Evolutionary conservation across 352 stramenopile genomes (phyloP).

Genomic region (Aphanomyces astaci): DNA sequence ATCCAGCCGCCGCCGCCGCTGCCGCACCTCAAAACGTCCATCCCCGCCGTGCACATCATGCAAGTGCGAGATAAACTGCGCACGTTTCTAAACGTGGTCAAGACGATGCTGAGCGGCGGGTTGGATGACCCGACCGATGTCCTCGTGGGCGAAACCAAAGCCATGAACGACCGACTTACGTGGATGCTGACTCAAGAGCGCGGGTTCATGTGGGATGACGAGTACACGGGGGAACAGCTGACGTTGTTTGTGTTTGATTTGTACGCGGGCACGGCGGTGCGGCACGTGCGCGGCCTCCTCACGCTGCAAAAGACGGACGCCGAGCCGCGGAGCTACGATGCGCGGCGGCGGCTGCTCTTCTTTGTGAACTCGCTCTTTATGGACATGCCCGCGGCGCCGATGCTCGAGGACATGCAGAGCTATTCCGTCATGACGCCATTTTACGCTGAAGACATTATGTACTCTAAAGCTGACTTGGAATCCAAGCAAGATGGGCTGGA

Average conservation of each 20-base stretch:
- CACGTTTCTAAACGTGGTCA: slow-evolving; percentile 89
- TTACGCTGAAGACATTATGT: slow-evolving; percentile 97
- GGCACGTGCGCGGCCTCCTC: slow-evolving; percentile 90
- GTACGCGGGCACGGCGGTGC: slow-evolving; percentile 69
- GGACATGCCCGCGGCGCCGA: slow-evolving; percentile 96
- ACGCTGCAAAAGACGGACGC: slow-evolving; percentile 96
- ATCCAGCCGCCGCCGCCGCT: slow-evolving; percentile 49
- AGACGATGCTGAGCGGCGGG: slow-evolving; percentile 61
- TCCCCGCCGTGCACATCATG: slow-evolving; percentile 72
- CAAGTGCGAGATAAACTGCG: slow-evolving; percentile 94
- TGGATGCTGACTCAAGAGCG: slow-evolving; percentile 95
- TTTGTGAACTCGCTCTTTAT: slow-evolving; percentile 99
- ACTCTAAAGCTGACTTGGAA: slow-evolving; percentile 94
- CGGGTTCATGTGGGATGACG: slow-evolving; percentile 98
- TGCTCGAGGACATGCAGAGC: slow-evolving; percentile 97
- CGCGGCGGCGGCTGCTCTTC: slow-evolving; percentile 92
- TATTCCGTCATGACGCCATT: slow-evolving; percentile 99
- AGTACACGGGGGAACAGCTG: slow-evolving; percentile 94
- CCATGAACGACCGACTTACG: slow-evolving; percentile 91
- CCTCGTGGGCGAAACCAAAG: slow-evolving; percentile 78
- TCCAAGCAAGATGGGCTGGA: slow-evolving; percentile 91
- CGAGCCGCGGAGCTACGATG: slow-evolving; percentile 95
- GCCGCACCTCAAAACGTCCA: slow-evolving; percentile 54
- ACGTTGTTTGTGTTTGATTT: slow-evolving; percentile 79
- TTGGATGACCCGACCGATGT: slow-evolving; percentile 68